phyloP scores from a whole-genome alignment of 2,329 filamentous ascomycete genomes.

The Cercospora canescens region DNA sequence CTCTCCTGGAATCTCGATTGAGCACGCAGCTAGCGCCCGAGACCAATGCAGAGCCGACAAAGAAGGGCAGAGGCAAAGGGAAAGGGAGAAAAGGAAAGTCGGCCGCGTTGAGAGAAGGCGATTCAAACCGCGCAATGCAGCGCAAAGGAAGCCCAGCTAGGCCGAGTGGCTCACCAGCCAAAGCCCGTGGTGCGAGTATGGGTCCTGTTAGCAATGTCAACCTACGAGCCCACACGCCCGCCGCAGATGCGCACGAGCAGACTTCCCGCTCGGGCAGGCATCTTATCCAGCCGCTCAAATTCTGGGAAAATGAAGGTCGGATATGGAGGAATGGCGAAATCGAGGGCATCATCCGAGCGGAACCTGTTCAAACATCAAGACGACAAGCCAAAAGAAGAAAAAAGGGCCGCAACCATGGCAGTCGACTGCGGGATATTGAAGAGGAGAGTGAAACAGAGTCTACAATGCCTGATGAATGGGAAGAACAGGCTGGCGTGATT shows the following conservation, averaged over 20 bases:
- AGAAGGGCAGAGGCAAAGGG: slow-evolving; percentile 16
- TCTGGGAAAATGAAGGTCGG: slow-evolving; percentile 81
- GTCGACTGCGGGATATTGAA: slow-evolving; percentile 37
- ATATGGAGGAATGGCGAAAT: slow-evolving; percentile 69
- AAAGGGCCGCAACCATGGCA: slow-evolving; percentile 36
- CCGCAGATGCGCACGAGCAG: slow-evolving; percentile 53
- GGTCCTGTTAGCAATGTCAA: slow-evolving; percentile 38
- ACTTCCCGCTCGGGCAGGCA: slow-evolving; percentile 77
- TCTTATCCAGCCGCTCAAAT: slow-evolving; percentile 76
- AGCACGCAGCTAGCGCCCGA: slow-evolving; percentile 18
- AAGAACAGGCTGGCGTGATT: slow-evolving; percentile 64
- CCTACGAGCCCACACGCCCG: slow-evolving; percentile 40
- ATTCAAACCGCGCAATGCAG: slow-evolving; percentile 26
- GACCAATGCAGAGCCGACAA: slow-evolving; percentile 10
- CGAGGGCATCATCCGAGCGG: slow-evolving; percentile 74
- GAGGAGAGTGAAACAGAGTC: slow-evolving; percentile 54
- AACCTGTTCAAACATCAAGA: slow-evolving; percentile 53
- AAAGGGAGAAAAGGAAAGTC: slow-evolving; percentile 23
- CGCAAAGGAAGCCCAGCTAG: slow-evolving; percentile 23
- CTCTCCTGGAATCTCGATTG: slow-evolving; percentile 19
- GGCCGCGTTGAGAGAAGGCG: slow-evolving; percentile 23
- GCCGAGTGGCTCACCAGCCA: slow-evolving; percentile 24
- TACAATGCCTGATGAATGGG: slow-evolving; percentile 66
- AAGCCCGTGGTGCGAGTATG: slow-evolving; percentile 25
- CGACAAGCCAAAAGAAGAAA: slow-evolving; percentile 31